Conservation (phyloP, 2,329 filamentous ascomycete genomes). For the Neofusicoccum ribis region DNA sequence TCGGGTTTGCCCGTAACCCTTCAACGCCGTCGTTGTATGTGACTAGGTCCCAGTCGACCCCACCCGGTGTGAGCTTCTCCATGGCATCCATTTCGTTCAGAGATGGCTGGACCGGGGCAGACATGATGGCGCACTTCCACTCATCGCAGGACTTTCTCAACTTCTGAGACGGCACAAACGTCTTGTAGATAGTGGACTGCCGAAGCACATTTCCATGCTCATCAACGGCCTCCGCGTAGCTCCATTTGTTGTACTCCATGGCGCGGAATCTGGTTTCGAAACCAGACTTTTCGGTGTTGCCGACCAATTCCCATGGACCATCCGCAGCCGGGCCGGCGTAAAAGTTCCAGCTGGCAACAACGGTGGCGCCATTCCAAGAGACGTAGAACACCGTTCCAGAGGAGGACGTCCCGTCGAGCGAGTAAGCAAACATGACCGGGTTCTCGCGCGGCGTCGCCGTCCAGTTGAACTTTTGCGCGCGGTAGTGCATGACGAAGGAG, state of each 20-base stretch:
- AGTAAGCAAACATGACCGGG: slow-evolving; percentile 22
- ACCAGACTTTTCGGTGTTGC: background rate
- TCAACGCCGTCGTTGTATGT: too few species aligned
- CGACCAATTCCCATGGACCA: slow-evolving; percentile 31
- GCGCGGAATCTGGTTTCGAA: slow-evolving; percentile 9
- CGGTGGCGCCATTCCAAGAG: slow-evolving; percentile 17
- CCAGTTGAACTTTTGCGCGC: slow-evolving; percentile 7
- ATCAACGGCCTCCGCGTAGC: background rate
- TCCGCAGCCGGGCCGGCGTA: background rate
- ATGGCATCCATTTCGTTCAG: too few species aligned
- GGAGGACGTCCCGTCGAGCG: slow-evolving; percentile 29
- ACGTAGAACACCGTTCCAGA: slow-evolving; percentile 22
- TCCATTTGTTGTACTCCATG: background rate
- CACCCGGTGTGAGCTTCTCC: too few species aligned
- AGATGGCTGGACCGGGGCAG: too few species aligned
- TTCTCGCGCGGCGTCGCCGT: background rate
- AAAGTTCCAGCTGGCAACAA: slow-evolving; percentile 2
- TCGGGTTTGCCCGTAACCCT: too few species aligned
- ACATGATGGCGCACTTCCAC: too few species aligned
- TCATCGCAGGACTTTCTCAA: slow-evolving; percentile 19
- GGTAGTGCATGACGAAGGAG: slow-evolving; percentile 26
- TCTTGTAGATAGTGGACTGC: background rate
- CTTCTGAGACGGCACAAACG: slow-evolving; percentile 34
- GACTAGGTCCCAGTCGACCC: too few species aligned
- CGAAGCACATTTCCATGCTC: slow-evolving; percentile 4